These are phyloP conservation scores for Leonotis leonurus DNA, from an alignment of 257 asterid genomes.

Conservation along the genomic window DNA sequence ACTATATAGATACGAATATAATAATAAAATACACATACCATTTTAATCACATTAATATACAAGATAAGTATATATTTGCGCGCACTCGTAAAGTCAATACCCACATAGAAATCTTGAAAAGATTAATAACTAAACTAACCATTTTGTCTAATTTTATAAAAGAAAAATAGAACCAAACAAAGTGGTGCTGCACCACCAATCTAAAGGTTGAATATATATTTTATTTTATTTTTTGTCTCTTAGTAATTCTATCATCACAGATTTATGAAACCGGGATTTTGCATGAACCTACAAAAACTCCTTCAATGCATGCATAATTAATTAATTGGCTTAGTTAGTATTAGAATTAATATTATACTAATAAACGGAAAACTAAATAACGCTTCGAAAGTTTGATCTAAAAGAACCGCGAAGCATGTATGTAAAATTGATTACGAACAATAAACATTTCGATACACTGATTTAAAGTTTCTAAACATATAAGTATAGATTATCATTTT, in stretches of 20 bases:
- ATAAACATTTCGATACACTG: too few species aligned
- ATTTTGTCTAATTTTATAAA: neutral
- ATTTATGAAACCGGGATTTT: slow-evolving; percentile 8
- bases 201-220: neutral
- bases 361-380: too few species aligned
- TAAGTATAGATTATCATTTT: too few species aligned
- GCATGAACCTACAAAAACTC: slow-evolving; percentile 21
- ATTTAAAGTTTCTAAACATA: too few species aligned
- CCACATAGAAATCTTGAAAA: neutral
- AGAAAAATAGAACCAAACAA: neutral
- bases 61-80: neutral
- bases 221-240: too few species aligned
- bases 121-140: neutral
- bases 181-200: slow-evolving; percentile 33
- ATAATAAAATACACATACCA: neutral
- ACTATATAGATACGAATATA: neutral
- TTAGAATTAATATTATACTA: too few species aligned
- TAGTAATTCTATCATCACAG: too few species aligned
- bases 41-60: neutral
- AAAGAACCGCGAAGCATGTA: too few species aligned
- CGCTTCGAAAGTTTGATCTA: too few species aligned
- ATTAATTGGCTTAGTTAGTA: too few species aligned
- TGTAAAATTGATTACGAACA: too few species aligned
- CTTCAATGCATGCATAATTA: neutral
- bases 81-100: slow-evolving; percentile 15